Base-by-base conservation (phyloP, 2,329 filamentous ascomycete species). In the Leptosphaerulina australis region DNA sequence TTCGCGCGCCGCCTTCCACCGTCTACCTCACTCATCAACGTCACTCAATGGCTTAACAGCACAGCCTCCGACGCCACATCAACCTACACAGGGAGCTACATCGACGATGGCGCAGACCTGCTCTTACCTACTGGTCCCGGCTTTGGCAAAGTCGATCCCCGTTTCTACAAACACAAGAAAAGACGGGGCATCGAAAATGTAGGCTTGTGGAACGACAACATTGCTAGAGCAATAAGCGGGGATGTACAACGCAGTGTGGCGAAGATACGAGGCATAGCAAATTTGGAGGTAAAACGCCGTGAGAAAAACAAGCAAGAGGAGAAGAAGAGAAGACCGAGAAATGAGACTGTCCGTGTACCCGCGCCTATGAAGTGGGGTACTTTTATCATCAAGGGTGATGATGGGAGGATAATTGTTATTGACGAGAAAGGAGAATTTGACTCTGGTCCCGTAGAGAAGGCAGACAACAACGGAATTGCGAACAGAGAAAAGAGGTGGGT, bases 91-190 rank as follows among this genome's bases (percentile, higher is more conserved):
- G 56, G 59, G 14, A 68, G 65, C 47, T 69, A 56, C 36, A 20
- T 69, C 24, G 68, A 71, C 46, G 67, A 70, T 35, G 59, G 63
- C 17, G 57, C 53, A n/a, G 63, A 69, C 40, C 53, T 66, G 24
- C 40, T 58, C 1, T 25, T 38, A 0, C 44, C 40, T 28, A 6
- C n/a, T 11, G 7, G 29, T 10, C 47, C 54, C 11, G 56, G 59
- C 2, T 62, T 67, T n/a, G 64, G 60, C 1, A n/a, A 18, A 4
- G 17, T 63, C 3, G 31, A 68, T 24, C 14, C 33, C 0, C 21
- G 11, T 0, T 65, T 63, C 40, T 64, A 68, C 50, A 51, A 38
- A 22, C 45, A 50, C 11, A 46, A 45, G 3, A 55, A 56, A 17
- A 25, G n/a, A 28, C 45, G 41, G 15, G 50, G 46, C 7, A 45